These are phyloP conservation scores for Rhizophlyctis rosea DNA, from an alignment of 192 early-diverging fungal species.

Conservation along the genomic window DNA sequence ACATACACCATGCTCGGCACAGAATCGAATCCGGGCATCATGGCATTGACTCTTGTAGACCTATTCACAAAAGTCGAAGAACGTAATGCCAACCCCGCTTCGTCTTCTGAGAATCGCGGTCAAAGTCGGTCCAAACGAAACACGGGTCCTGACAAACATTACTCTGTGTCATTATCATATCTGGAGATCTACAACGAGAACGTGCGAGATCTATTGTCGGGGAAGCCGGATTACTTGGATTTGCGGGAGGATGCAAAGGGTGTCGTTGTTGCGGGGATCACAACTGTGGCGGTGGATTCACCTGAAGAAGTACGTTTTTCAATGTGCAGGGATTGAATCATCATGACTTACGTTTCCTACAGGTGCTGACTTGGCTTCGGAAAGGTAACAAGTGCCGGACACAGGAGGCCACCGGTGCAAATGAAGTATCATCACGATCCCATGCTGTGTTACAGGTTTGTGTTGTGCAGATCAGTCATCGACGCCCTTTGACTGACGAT, in stretches of 20 bases:
- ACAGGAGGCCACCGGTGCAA: slow-evolving; percentile 69
- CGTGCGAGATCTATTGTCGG: slow-evolving; percentile 56
- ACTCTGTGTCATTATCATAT: slow-evolving; percentile 43
- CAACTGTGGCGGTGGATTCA: slow-evolving; percentile 38
- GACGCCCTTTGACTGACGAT: slow-evolving; percentile 3
- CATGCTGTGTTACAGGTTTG: slow-evolving; percentile 77
- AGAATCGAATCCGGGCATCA: slow-evolving; percentile 62
- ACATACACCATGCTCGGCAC: slow-evolving; percentile 78
- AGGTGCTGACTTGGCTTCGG: slow-evolving; percentile 46
- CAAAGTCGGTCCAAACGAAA: neutral
- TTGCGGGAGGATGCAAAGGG: slow-evolving; percentile 69
- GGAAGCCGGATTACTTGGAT: slow-evolving; percentile 53
- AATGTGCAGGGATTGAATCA: neutral
- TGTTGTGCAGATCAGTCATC: slow-evolving; percentile 6
- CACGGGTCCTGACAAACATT: slow-evolving; percentile 23
- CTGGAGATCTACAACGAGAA: slow-evolving; percentile 64
- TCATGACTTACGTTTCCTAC: neutral
- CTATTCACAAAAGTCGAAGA: slow-evolving; percentile 52
- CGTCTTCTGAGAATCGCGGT: neutral
- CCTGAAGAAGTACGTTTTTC: slow-evolving; percentile 34
- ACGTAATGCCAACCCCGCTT: neutral
- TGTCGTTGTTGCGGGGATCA: slow-evolving; percentile 62
- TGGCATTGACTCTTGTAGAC: slow-evolving; percentile 60
- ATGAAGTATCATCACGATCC: slow-evolving; percentile 67
- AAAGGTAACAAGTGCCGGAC: slow-evolving; percentile 63